phyloP scores from a whole-genome alignment of 306 rosid genomes.

The Medicago ruthenica region DNA sequence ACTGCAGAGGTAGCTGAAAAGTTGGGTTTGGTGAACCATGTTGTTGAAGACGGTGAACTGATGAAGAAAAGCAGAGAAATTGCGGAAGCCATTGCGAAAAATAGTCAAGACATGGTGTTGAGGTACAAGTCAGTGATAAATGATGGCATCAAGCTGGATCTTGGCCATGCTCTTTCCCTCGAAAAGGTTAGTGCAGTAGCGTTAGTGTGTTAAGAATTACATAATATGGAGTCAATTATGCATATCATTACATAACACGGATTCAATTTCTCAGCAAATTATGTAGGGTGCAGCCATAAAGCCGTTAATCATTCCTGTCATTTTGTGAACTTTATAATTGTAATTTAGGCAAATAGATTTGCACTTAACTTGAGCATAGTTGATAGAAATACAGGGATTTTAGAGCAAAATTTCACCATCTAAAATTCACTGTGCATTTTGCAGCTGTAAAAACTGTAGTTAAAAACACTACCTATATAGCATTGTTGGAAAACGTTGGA shows the following conservation, averaged over 20 bases:
- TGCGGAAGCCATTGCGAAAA: constrained; percentile 67
- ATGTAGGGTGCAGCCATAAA: neutral
- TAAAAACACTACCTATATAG: neutral
- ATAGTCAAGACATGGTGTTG: constrained; percentile 79
- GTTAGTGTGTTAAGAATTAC: neutral
- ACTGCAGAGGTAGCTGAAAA: constrained; percentile 78
- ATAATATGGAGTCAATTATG: neutral
- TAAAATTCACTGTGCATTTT: neutral
- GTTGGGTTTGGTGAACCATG: constrained; percentile 84
- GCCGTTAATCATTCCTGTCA: neutral
- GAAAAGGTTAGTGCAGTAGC: constrained; percentile 66
- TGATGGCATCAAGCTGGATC: constrained; percentile 83
- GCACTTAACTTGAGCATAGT: neutral
- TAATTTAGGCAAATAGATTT: neutral
- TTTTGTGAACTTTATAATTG: neutral
- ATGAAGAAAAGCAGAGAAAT: constrained; percentile 76
- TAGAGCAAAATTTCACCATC: neutral
- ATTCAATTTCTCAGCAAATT: neutral
- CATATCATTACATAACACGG: neutral
- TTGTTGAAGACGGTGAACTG: constrained; percentile 77
- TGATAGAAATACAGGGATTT: neutral
- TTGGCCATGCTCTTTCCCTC: constrained; percentile 71
- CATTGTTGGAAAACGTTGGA: neutral
- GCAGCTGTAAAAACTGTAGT: neutral
- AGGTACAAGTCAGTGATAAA: constrained; percentile 83